phyloP scores from a whole-genome alignment of 129 eudicot species.

The Lonicera japonica region DNA sequence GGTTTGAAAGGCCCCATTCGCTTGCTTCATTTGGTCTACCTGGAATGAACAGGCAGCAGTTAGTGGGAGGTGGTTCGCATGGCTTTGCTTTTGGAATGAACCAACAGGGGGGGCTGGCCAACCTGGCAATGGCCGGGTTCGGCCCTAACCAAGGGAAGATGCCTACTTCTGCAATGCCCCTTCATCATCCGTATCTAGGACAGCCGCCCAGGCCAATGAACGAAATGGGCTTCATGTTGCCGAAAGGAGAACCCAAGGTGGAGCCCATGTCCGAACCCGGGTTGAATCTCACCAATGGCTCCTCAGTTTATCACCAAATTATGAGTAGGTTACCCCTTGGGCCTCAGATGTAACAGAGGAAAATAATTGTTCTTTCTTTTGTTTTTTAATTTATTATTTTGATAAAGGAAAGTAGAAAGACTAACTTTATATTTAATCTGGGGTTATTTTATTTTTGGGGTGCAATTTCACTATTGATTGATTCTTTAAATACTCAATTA shows the following conservation, averaged over 20 bases:
- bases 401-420: constrained; percentile 21
- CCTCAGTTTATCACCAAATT: constrained; percentile 56
- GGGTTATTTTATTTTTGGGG: background rate
- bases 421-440: no score
- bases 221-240: constrained; percentile 52
- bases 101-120: constrained; percentile 38
- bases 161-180: constrained; percentile 6
- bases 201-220: constrained; percentile 29
- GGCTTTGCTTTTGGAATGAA: constrained; percentile 58
- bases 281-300: constrained; percentile 27
- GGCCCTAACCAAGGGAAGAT: constrained; percentile 39
- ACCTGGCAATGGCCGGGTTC: constrained; percentile 51
- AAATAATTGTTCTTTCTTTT: constrained; percentile 4
- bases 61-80: constrained; percentile 25
- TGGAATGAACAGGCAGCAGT: constrained; percentile 25
- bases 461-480: background rate
- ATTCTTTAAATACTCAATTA: background rate
- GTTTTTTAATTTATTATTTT: background rate
- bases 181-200: constrained; percentile 52
- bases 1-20: constrained; percentile 50
- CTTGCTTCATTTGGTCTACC: constrained; percentile 29
- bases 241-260: constrained; percentile 58
- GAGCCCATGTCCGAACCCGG: constrained; percentile 64
- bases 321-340: constrained; percentile 71
- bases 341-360: constrained; percentile 48